Evolutionary conservation across 257 asterid genomes (phyloP), one percentile per base, ranked within the genome.

Genomic region (Mitragyna speciosa): DNA sequence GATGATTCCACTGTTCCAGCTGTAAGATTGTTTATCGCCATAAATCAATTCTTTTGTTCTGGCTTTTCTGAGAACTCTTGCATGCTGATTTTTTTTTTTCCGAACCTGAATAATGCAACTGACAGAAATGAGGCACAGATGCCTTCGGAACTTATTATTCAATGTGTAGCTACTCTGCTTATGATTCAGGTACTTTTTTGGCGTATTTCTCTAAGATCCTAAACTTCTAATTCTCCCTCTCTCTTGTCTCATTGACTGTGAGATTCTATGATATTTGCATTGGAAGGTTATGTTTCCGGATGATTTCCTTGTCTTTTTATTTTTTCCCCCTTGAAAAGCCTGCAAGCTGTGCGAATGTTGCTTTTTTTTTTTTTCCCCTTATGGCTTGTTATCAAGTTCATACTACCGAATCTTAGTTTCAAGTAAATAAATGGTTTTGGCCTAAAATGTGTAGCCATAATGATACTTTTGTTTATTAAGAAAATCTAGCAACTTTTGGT

Each of bases 121-220:
- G 95, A 86, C 17, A 77, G 51, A 39, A 81, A 86, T 31, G 97
- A 88, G 78, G 79, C 91, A 26, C 92, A 88, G 76, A 88, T 91
- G 51, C 98, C 97, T 73, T 86, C 91, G 2, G 94, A 93, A 80
- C 89, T 94, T 82, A 94, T 96, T 79, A 82, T 92, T 33, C 87
- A 90, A 83, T 94, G 97, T 66, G 91, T 96, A 24, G 94, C 98
- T 7, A 88, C 97, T 73, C 75, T 96, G 86, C 94, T 92, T 59
- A 94, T 90, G 98, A 94, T 96, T 90, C 98, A 91, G 87, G 90
- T 88, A 75, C 73, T 4, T 75, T 20, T 58, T 31, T 63, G 30
- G 36, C 59, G 64, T 49, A 31, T 16, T 51, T 71, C 9, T 20
- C 45, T 58, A 51, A 17, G 15, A 63, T 45, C 17, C 68, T 7